Conservation (phyloP, 1,139 yeast genomes). For the Schwanniomyces etchellsii region DNA sequence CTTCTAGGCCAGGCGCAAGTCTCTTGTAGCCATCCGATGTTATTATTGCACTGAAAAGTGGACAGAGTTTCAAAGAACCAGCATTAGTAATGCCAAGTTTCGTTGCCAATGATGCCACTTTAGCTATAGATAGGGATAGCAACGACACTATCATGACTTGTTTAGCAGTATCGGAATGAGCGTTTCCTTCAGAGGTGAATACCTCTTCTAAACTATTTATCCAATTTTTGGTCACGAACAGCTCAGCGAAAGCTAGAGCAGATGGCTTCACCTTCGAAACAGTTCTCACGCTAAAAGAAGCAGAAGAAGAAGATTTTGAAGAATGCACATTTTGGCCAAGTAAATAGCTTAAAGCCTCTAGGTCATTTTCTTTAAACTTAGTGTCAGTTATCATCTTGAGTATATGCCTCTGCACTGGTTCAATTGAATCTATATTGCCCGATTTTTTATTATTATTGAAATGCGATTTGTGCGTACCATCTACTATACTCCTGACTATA, state of each 20-base stretch:
- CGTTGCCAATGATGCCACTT: constrained; percentile 34
- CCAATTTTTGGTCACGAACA: constrained; percentile 52
- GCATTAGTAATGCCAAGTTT: constrained; percentile 41
- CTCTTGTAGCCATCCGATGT: constrained; percentile 38
- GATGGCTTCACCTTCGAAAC: constrained; percentile 14
- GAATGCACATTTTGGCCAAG: constrained; percentile 31
- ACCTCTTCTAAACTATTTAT: constrained; percentile 50
- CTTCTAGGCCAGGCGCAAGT: constrained; percentile 45
- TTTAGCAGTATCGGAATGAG: constrained; percentile 39
- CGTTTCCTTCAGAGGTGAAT: constrained; percentile 52
- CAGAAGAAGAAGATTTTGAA: constrained; percentile 6
- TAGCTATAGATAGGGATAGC: constrained; percentile 41
- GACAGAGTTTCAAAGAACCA: constrained; percentile 38
- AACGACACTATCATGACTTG: constrained; percentile 49
- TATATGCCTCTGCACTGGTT: constrained; percentile 39
- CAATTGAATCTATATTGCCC: constrained; percentile 43
- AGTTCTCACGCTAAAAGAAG: constrained; percentile 10
- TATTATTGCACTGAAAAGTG: constrained; percentile 50
- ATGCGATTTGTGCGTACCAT: constrained; percentile 45
- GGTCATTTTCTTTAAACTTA: constrained; percentile 38
- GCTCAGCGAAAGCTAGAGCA: constrained; percentile 41
- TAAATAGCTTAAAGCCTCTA: constrained; percentile 37
- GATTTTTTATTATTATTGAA: constrained; percentile 46
- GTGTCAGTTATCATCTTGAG: constrained; percentile 38
- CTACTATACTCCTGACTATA: constrained; percentile 47